Base-by-base conservation (phyloP, 78 protist genomes). In the Planoprotostelium fungivorum region DNA sequence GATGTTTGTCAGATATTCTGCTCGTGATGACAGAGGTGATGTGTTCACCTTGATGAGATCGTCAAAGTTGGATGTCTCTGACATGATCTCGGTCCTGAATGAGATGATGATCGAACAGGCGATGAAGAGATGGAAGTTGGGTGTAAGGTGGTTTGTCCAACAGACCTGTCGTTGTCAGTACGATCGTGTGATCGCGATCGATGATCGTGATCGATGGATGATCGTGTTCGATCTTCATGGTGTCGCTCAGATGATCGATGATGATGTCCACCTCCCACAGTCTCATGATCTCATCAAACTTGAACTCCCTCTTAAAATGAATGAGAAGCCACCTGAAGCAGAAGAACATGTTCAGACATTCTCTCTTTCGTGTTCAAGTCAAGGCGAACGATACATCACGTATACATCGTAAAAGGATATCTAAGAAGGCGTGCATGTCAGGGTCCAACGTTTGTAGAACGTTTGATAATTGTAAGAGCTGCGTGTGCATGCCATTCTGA, bases 401-500 rank as follows among this genome's bases (percentile, higher is more conserved):
- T 23, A 89, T 39, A 37, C 29, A 37, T 1, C 1, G 51, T 29
- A 1, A 5, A 89, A 35, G 38, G 87, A 37, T 91, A 87, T 85
- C 93, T 36, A 94, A 85, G 63, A 90, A 91, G 88, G 36, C 83
- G 37, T 36, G 90, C 29, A 94, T 28, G 0, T 94, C 94, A 29
- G 31, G 31, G 88, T 94, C 96, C 29, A 94, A 87, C n/a, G 39
- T 87, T 35, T 91, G 90, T 9, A 94, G 38, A 29, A 94, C 1
- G 10, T 89, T 94, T 84, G 96, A 91, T 0, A 90, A 83, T 35
- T 91, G 88, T 0, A 89, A 85, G 31, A 94, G 35, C 87, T 94
- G 93, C 34, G 91, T 86, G 37, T 91, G 93, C 91, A 90, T 94
- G 51, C 96, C 94, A 37, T 91, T 94, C 88, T 94, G 94, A 85